phyloP scores from a whole-genome alignment of 495 filamentous ascomycete genomes.

The Hypoxylon subgilvum region DNA sequence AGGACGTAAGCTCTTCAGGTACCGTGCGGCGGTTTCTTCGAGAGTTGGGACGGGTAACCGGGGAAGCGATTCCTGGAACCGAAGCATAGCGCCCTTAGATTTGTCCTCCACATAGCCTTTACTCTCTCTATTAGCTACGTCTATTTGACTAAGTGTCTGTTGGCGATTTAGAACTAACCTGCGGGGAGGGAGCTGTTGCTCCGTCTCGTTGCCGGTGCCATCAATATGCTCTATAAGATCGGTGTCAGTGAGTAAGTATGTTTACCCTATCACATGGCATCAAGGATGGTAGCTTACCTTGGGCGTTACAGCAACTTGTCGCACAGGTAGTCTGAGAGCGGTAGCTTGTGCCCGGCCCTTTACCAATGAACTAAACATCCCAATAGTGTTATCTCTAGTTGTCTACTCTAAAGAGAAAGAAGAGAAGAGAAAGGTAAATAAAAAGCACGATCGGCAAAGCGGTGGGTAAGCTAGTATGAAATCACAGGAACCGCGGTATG shows the following conservation, averaged over 20 bases:
- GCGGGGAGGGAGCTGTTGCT: slow-evolving; percentile 67
- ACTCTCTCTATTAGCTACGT: slow-evolving; percentile 14
- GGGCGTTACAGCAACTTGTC: slow-evolving; percentile 29
- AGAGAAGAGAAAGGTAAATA: slow-evolving; percentile 21
- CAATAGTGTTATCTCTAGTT: slow-evolving; percentile 36
- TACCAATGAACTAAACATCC: slow-evolving; percentile 54
- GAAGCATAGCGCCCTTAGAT: slow-evolving; percentile 89
- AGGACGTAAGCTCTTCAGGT: slow-evolving; percentile 90
- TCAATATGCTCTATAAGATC: slow-evolving; percentile 49
- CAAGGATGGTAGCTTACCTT: slow-evolving; percentile 37
- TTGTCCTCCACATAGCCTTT: slow-evolving; percentile 90
- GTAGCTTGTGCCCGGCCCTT: slow-evolving; percentile 51
- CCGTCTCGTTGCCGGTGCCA: slow-evolving; percentile 59
- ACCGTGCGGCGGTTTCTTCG: slow-evolving; percentile 88
- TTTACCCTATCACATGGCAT: slow-evolving; percentile 14
- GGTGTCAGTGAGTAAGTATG: too few relatives aligned
- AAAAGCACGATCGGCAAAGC: slow-evolving; percentile 7
- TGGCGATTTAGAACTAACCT: slow-evolving; percentile 45
- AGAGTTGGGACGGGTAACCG: slow-evolving; percentile 88
- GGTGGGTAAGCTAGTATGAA: slow-evolving; percentile 10
- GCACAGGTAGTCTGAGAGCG: slow-evolving; percentile 47
- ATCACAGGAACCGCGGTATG: slow-evolving; percentile 39
- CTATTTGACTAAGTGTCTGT: not conserved
- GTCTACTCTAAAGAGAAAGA: slow-evolving; percentile 11
- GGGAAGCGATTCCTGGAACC: slow-evolving; percentile 95